Conservation (phyloP, 345 rosid species). For the Acer negundo region DNA sequence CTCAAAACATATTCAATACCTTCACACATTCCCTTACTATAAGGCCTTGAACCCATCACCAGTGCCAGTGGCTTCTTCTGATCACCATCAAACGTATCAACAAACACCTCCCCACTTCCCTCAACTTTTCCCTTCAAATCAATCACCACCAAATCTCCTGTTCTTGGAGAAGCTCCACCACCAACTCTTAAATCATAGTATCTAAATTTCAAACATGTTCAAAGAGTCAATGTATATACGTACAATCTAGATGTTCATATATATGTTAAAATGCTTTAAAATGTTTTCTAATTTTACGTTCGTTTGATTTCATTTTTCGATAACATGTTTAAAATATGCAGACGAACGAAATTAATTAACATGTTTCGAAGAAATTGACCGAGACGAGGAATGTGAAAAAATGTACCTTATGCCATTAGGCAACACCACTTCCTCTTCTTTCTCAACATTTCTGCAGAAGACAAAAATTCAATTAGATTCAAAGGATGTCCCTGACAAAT, state of each 20-base stretch:
- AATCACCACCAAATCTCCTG: conserved; percentile 87
- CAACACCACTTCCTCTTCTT: conserved; percentile 67
- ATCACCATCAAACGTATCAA: conserved; percentile 58
- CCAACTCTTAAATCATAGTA: conserved; percentile 83
- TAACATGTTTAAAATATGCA: no score
- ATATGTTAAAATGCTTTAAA: background rate
- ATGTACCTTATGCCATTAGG: conserved; percentile 82
- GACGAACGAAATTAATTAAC: no score
- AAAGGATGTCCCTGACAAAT: no score
- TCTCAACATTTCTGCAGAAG: conserved; percentile 62
- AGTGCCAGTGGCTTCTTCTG: conserved; percentile 64
- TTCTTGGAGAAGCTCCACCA: conserved; percentile 73
- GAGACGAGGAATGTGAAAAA: background rate
- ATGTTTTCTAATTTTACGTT: no score
- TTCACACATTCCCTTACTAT: conserved; percentile 78
- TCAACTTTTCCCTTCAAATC: conserved; percentile 62
- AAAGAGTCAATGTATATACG: background rate
- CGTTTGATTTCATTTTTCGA: no score
- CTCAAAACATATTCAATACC: conserved; percentile 71
- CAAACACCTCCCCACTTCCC: conserved; percentile 64
- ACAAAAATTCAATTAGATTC: background rate
- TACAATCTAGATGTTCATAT: background rate
- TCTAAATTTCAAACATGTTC: conserved; percentile 39
- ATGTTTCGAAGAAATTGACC: no score
- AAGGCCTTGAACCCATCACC: conserved; percentile 81